These are phyloP conservation scores for Daldinia loculata DNA, from an alignment of 495 filamentous ascomycete genomes.

Conservation along the genomic window DNA sequence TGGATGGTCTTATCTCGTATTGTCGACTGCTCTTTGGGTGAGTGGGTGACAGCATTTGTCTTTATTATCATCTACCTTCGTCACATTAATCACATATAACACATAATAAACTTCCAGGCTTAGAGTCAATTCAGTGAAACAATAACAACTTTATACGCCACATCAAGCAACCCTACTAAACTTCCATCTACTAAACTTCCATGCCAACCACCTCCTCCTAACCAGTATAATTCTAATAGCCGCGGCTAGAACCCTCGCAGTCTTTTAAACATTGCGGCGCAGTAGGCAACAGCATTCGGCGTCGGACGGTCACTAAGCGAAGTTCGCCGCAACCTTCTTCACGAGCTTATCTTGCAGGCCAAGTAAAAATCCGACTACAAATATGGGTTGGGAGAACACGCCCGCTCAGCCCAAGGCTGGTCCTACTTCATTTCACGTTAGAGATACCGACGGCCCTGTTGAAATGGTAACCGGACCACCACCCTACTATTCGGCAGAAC, in stretches of 20 bases:
- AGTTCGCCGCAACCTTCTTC: slow-evolving; percentile 6
- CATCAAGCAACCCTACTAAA: not conserved
- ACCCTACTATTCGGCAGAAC: slow-evolving; percentile 34
- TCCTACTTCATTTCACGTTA: slow-evolving; percentile 39
- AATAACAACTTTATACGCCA: not conserved
- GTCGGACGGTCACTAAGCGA: slow-evolving; percentile 16
- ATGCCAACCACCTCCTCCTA: not conserved
- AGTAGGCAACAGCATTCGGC: slow-evolving; percentile 19
- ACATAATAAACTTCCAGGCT: not conserved
- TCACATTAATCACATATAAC: not conserved
- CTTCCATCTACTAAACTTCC: too few species aligned
- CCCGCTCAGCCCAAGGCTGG: slow-evolving; percentile 21
- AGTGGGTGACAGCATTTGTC: not conserved
- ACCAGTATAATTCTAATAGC: not conserved
- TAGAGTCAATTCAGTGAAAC: not conserved
- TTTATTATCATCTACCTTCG: not conserved
- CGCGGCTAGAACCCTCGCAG: not conserved
- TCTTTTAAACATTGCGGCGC: slow-evolving; percentile 18
- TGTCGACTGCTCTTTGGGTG: not conserved
- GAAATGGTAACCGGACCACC: slow-evolving; percentile 37
- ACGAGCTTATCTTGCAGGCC: slow-evolving; percentile 23
- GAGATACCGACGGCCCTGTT: slow-evolving; percentile 33
- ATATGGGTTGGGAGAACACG: slow-evolving; percentile 42
- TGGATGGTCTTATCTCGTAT: slow-evolving; percentile 1
- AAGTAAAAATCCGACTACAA: slow-evolving; percentile 16